These are phyloP conservation scores for Mrakia frigida DNA, from an alignment of 768 basidiomycete species.

Conservation along the genomic window DNA sequence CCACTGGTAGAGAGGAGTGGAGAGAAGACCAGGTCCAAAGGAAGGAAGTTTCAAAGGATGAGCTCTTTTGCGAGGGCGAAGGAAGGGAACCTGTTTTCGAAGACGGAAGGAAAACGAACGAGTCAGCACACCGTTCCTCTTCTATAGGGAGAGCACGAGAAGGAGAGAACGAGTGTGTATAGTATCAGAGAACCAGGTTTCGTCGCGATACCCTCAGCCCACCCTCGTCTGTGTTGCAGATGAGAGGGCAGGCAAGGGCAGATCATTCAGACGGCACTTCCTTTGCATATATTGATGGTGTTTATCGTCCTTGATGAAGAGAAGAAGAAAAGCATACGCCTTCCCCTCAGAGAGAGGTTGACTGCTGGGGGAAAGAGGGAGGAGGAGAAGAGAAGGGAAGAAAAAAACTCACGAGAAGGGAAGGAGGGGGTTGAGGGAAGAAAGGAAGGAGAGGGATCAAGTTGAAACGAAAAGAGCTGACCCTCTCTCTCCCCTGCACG, in stretches of 20 bases:
- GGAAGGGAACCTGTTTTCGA: too few species aligned
- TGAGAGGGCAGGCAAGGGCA: neutral
- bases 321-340: neutral
- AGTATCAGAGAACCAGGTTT: neutral
- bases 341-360: neutral
- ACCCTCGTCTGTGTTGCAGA: neutral
- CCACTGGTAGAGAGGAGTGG: neutral
- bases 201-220: neutral
- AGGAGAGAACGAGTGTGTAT: too few species aligned
- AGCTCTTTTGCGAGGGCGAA: too few species aligned
- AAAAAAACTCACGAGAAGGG: neutral
- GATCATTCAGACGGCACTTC: constrained; percentile 12
- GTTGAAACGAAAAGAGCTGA: neutral
- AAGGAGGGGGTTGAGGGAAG: neutral
- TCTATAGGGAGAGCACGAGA: too few species aligned
- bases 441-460: neutral
- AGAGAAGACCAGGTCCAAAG: neutral
- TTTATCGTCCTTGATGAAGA: neutral
- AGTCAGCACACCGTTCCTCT: too few species aligned
- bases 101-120: too few species aligned
- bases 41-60: constrained; percentile 1
- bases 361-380: neutral
- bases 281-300: constrained; percentile 13
- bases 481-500: too few species aligned
- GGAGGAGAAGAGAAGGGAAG: neutral